Percentiles rank a stretch among this genome's conserved stretches.
These are phyloP conservation scores for Neoarthrinium moseri DNA, from an alignment of 2,329 filamentous ascomycete species.

Conservation along the genomic window DNA sequence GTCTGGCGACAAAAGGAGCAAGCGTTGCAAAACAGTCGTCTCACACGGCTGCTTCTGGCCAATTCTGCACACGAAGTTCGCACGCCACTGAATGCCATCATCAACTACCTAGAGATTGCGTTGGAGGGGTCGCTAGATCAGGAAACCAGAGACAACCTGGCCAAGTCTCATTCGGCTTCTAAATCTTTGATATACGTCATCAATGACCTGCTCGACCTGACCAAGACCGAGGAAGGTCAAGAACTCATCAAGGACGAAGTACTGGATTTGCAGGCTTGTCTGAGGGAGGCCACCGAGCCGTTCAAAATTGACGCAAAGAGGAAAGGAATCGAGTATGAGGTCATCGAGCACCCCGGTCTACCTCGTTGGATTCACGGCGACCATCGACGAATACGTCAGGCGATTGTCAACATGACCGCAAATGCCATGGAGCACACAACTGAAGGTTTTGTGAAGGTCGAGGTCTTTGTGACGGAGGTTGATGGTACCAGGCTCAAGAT, in stretches of 20 bases:
- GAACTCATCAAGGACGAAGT: constrained; percentile 76
- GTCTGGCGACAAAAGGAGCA: constrained; percentile 91
- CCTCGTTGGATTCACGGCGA: constrained; percentile 75
- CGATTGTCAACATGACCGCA: constrained; percentile 77
- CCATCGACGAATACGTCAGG: constrained; percentile 76
- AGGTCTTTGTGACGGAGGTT: constrained; percentile 61
- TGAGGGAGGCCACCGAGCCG: constrained; percentile 74
- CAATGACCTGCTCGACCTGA: constrained; percentile 85
- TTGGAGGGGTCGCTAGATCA: constrained; percentile 76
- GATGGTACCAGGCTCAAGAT: constrained; percentile 58
- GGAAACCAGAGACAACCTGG: constrained; percentile 81
- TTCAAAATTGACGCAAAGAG: constrained; percentile 73
- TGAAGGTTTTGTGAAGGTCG: constrained; percentile 66
- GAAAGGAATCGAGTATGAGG: constrained; percentile 70
- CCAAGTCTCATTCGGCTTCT: constrained; percentile 84
- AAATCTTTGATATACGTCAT: constrained; percentile 93
- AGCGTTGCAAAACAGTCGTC: constrained; percentile 75
- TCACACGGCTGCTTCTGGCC: constrained; percentile 75
- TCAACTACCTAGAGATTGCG: constrained; percentile 91
- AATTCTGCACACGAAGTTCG: constrained; percentile 92
- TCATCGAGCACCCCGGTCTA: constrained; percentile 65
- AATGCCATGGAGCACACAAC: constrained; percentile 82
- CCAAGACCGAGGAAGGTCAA: constrained; percentile 82
- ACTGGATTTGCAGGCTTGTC: constrained; percentile 69
- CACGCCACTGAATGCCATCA: constrained; percentile 88